phyloP scores from a whole-genome alignment of 176 grass and related monocot species.

The Cenchrus americanus region DNA sequence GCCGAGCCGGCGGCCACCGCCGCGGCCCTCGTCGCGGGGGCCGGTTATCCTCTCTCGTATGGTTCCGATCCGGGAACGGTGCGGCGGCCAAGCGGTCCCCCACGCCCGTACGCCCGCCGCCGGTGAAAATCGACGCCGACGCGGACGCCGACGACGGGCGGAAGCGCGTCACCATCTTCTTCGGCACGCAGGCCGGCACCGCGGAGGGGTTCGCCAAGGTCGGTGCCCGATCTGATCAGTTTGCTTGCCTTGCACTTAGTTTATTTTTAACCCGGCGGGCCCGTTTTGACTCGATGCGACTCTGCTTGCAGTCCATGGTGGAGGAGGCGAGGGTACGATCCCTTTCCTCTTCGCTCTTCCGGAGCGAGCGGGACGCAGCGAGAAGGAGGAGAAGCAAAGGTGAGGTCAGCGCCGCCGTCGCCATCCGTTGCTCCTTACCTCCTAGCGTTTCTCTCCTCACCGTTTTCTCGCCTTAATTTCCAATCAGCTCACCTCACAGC shows the following conservation, averaged over 20 bases:
- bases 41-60: constrained; percentile 59
- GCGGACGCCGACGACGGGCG: constrained; percentile 60
- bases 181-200: constrained; percentile 97
- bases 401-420: constrained; percentile 19
- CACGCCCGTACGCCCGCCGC: constrained; percentile 37
- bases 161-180: constrained; percentile 87
- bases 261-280: neutral
- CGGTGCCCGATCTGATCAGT: constrained; percentile 43
- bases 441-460: neutral
- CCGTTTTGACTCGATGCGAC: constrained; percentile 14
- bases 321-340: constrained; percentile 67
- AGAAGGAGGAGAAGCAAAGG: constrained; percentile 10
- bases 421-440: neutral
- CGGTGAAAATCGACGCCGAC: constrained; percentile 45
- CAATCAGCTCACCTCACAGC: constrained; percentile 7
- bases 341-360: neutral
- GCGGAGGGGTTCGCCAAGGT: constrained; percentile 97
- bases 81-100: constrained; percentile 4
- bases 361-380: constrained; percentile 7
- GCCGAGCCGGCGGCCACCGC: constrained; percentile 59
- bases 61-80: constrained; percentile 55
- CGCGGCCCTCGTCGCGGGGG: constrained; percentile 45
- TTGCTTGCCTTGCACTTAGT: neutral
- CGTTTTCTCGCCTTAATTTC: constrained; percentile 7
- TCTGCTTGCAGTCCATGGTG: constrained; percentile 52